Evolutionary conservation across 257 asterid genomes (phyloP).

Genomic region (Fraxinus quadrangulata): DNA sequence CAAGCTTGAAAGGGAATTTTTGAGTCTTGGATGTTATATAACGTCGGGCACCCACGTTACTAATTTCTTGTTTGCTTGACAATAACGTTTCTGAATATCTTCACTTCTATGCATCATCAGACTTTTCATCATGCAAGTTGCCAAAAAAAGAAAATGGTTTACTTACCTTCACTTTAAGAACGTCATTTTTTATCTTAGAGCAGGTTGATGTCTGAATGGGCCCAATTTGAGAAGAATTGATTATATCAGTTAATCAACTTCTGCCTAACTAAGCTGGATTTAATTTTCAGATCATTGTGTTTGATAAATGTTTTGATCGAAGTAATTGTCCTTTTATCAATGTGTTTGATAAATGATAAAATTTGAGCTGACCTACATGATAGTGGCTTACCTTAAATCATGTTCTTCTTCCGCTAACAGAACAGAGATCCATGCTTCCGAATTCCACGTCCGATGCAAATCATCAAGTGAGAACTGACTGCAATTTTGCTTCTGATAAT

Average conservation of each 20-base stretch:
- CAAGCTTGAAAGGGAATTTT: neutral
- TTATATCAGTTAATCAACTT: neutral
- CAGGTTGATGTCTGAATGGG: neutral
- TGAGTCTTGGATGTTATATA: neutral
- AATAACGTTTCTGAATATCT: neutral
- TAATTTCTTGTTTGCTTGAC: neutral
- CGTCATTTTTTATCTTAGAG: neutral
- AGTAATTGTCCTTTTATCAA: neutral
- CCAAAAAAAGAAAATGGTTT: neutral
- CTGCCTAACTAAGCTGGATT: neutral
- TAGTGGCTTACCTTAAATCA: constrained; percentile 19
- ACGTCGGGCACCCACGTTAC: neutral
- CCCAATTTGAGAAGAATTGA: neutral
- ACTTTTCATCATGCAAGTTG: neutral
- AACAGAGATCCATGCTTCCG: constrained; percentile 39
- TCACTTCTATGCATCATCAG: neutral
- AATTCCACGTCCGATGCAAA: constrained; percentile 40
- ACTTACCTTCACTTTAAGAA: neutral
- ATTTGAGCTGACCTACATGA: neutral
- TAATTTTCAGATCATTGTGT: neutral
- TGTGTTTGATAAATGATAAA: neutral
- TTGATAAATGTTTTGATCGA: neutral
- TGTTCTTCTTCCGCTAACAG: constrained; percentile 50
- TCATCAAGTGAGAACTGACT: constrained; percentile 44
- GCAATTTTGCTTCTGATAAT: constrained; percentile 19